These are phyloP conservation scores for Zygotorulaspora sp. DNA, from an alignment of 805 yeast species.

Conservation along the genomic window DNA sequence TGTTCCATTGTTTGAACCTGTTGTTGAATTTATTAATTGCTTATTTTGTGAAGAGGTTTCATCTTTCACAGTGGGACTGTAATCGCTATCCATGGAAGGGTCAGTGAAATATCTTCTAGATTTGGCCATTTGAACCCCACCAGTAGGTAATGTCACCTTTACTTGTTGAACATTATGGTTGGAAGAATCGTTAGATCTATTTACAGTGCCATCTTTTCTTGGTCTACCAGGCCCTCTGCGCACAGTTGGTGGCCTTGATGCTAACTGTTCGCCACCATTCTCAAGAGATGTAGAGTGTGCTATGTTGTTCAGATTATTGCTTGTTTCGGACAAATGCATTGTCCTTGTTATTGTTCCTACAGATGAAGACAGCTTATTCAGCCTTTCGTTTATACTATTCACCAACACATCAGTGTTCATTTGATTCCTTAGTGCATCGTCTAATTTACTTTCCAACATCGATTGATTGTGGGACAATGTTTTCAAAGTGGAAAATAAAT, in stretches of 20 bases:
- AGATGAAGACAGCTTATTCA: slow-evolving; percentile 14
- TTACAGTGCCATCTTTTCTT: slow-evolving; percentile 22
- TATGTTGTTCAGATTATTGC: background rate
- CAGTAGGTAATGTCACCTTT: slow-evolving; percentile 28
- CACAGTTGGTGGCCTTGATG: slow-evolving; percentile 13
- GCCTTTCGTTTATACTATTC: slow-evolving; percentile 26
- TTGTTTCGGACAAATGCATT: slow-evolving; percentile 2
- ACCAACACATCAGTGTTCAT: slow-evolving; percentile 35
- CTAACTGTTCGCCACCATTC: slow-evolving; percentile 2
- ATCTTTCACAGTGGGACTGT: slow-evolving; percentile 3
- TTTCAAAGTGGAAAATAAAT: slow-evolving; percentile 27
- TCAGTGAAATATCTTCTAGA: slow-evolving; percentile 32
- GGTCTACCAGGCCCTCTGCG: slow-evolving; percentile 37
- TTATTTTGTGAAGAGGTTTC: slow-evolving; percentile 7
- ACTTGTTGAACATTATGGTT: slow-evolving; percentile 11
- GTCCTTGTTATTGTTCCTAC: slow-evolving; percentile 7
- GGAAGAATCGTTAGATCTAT: slow-evolving; percentile 2
- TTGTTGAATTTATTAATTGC: slow-evolving; percentile 2
- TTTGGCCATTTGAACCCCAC: slow-evolving; percentile 29
- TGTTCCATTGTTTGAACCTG: slow-evolving; percentile 2
- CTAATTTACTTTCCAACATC: slow-evolving; percentile 35
- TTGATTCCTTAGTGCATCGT: slow-evolving; percentile 35
- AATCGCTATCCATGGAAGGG: slow-evolving; percentile 18
- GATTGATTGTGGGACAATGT: slow-evolving; percentile 33
- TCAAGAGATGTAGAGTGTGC: background rate